Evolutionary conservation across 2,329 filamentous ascomycete genomes (phyloP).

Genomic region (Lachnellula subtilissima): DNA sequence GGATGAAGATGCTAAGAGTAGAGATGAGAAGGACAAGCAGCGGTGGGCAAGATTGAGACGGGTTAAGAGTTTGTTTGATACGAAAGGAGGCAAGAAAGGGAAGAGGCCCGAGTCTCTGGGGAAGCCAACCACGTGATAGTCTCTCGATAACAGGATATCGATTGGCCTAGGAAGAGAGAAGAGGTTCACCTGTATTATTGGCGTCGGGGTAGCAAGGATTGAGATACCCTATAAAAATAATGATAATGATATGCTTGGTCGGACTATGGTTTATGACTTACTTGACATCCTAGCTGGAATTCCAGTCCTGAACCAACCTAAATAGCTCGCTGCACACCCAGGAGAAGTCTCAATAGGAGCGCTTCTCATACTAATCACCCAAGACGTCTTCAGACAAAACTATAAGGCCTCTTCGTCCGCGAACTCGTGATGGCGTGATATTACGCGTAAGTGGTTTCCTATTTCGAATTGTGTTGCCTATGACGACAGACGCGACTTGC

Average conservation of each 20-base stretch:
- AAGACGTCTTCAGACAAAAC: too few species aligned
- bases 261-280: not conserved
- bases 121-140: not conserved
- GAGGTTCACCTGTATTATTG: not conserved
- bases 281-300: not conserved
- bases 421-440: not conserved
- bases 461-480: too few species aligned
- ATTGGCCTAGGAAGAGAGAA: not conserved
- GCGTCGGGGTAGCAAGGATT: not conserved
- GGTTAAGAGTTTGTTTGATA: constrained; percentile 67
- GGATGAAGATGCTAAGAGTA: constrained; percentile 36
- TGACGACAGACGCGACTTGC: not conserved
- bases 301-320: too few species aligned
- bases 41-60: constrained; percentile 66
- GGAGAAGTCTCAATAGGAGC: not conserved
- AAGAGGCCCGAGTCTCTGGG: constrained; percentile 1
- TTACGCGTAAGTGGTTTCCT: not conserved
- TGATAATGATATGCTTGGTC: not conserved
- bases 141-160: not conserved
- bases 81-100: constrained; percentile 53
- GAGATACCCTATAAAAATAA: not conserved
- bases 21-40: constrained; percentile 63
- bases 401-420: too few species aligned
- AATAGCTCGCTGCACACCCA: not conserved
- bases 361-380: not conserved